Evolutionary conservation across 2,329 filamentous ascomycete genomes (phyloP).

Genomic region (Teratosphaeriaceae sp.): DNA sequence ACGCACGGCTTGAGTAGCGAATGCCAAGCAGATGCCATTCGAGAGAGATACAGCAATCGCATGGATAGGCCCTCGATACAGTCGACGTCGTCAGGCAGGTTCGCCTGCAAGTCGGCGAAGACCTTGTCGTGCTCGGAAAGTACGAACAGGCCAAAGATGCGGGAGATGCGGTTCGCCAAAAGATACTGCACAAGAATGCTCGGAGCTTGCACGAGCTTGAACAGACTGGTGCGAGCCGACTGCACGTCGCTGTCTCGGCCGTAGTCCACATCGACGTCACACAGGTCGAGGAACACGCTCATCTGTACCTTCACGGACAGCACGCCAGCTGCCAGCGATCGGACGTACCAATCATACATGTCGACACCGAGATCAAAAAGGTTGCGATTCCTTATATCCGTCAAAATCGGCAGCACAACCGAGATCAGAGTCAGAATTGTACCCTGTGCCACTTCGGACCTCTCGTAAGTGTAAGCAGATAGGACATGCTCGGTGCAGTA

Average conservation of each 20-base stretch:
- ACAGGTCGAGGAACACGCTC: constrained; percentile 62
- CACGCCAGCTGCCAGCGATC: constrained; percentile 49
- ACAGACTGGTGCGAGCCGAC: constrained; percentile 63
- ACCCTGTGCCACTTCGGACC: constrained; percentile 66
- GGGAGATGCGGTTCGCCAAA: constrained; percentile 62
- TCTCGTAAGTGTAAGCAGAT: constrained; percentile 54
- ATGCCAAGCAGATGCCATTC: constrained; percentile 75
- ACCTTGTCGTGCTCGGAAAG: constrained; percentile 76
- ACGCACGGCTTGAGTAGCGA: constrained; percentile 80
- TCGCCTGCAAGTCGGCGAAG: constrained; percentile 75
- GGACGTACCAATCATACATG: constrained; percentile 72
- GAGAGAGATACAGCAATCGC: constrained; percentile 67
- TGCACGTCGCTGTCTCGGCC: constrained; percentile 51
- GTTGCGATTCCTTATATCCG: constrained; percentile 46
- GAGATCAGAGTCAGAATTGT: constrained; percentile 63
- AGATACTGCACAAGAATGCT: constrained; percentile 68
- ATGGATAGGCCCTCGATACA: constrained; percentile 79
- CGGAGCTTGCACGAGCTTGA: constrained; percentile 62
- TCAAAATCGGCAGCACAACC: constrained; percentile 59
- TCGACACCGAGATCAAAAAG: constrained; percentile 64
- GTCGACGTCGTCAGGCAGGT: constrained; percentile 64
- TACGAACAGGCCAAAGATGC: constrained; percentile 75
- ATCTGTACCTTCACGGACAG: constrained; percentile 65
- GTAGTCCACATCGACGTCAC: constrained; percentile 62
- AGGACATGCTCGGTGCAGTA: constrained; percentile 44